Conservation (phyloP, 345 rosid species). For the Eucalyptus marginata region DNA sequence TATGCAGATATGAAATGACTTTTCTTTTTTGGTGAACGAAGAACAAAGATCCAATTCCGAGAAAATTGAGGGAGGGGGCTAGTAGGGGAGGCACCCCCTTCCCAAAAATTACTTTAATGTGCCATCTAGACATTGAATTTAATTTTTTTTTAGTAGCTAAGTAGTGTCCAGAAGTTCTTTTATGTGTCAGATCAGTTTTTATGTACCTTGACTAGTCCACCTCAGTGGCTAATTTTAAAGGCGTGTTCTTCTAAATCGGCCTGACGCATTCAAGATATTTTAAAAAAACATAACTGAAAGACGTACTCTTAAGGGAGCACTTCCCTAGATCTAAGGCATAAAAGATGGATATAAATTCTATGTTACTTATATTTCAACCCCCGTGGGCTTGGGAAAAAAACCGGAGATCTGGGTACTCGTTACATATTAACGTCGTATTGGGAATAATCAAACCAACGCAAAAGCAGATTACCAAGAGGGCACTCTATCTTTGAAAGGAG, state of each 20-base stretch:
- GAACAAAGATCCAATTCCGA: neutral
- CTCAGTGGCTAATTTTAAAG: neutral
- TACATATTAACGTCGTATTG: neutral
- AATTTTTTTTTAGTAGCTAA: too few species aligned
- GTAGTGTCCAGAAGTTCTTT: too few species aligned
- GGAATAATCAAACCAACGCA: too few species aligned
- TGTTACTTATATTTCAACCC: neutral
- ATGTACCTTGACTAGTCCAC: too few species aligned
- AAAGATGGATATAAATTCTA: too few species aligned
- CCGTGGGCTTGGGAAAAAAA: neutral
- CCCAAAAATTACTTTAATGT: neutral
- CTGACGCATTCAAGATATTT: neutral
- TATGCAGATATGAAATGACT: neutral
- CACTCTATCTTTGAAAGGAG: too few species aligned
- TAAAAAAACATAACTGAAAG: too few species aligned
- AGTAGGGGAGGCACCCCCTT: neutral
- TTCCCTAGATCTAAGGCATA: neutral
- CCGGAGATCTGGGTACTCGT: too few species aligned
- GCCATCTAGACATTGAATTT: neutral
- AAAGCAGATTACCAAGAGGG: too few species aligned
- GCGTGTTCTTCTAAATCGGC: neutral
- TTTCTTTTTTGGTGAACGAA: neutral
- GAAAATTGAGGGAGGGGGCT: neutral
- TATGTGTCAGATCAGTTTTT: too few species aligned
- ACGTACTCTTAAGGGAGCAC: neutral